phyloP scores from a whole-genome alignment of 1,284 basidiomycete species.

The Bjerkandera adusta region DNA sequence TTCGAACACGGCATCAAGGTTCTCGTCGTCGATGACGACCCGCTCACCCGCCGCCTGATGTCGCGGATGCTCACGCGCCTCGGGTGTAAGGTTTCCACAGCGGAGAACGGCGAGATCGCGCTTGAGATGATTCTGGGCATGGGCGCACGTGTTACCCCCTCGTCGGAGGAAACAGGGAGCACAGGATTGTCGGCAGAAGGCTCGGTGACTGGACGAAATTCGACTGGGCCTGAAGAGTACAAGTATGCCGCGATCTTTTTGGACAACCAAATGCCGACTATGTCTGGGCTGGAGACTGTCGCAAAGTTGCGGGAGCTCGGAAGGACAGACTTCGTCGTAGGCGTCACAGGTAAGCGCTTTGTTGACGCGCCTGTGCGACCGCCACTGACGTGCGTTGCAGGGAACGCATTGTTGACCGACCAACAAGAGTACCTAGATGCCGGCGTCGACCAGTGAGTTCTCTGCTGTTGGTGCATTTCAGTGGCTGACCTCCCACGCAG shows the following conservation, averaged over 20 bases:
- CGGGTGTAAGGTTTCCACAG: constrained; percentile 75
- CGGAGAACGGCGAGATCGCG: constrained; percentile 87
- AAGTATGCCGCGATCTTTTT: constrained; percentile 76
- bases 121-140: constrained; percentile 65
- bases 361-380: constrained; percentile 25
- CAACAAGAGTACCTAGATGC: constrained; percentile 77
- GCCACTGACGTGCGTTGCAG: constrained; percentile 26
- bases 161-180: constrained; percentile 30
- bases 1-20: constrained; percentile 49
- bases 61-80: constrained; percentile 77
- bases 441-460: constrained; percentile 72
- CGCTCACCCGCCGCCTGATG: constrained; percentile 82
- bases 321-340: constrained; percentile 74
- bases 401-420: constrained; percentile 65
- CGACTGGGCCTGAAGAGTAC: constrained; percentile 22
- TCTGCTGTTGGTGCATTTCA: neutral
- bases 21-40: constrained; percentile 78
- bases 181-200: constrained; percentile 19
- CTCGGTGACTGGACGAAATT: constrained; percentile 11
- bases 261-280: constrained; percentile 86
- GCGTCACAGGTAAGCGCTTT: constrained; percentile 61
- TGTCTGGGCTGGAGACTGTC: constrained; percentile 77
- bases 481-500: constrained; percentile 23
- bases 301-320: constrained; percentile 64
- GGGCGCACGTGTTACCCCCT: constrained; percentile 26